phyloP scores from a whole-genome alignment of 1,284 basidiomycete genomes.

The Binderoboletus segoi region DNA sequence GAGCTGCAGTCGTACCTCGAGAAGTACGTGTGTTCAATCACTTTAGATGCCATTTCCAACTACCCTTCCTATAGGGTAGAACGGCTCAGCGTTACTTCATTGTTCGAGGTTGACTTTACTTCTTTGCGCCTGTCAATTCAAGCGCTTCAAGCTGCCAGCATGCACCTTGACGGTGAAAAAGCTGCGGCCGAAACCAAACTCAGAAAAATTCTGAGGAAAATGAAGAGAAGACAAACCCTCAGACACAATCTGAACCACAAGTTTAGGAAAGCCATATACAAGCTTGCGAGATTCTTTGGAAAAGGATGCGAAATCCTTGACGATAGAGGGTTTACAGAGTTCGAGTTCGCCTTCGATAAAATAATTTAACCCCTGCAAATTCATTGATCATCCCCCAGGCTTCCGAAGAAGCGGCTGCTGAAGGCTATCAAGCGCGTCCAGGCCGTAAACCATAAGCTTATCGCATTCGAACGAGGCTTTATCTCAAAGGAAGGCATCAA shows the following conservation, averaged over 20 bases:
- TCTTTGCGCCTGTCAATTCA: conserved; percentile 49
- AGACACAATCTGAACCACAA: conserved; percentile 17
- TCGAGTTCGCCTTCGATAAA: conserved; percentile 17
- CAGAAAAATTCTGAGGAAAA: conserved; percentile 37
- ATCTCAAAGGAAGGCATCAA: conserved; percentile 67
- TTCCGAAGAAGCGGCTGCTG: conserved; percentile 38
- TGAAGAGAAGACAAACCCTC: conserved; percentile 22
- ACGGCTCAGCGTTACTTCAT: conserved; percentile 23
- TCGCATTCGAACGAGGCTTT: conserved; percentile 70
- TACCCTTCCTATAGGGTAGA: conserved; percentile 34
- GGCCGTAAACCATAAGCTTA: conserved; percentile 58
- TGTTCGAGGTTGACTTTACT: conserved; percentile 35
- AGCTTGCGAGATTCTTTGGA: conserved; percentile 29
- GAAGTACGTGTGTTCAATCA: conserved; percentile 36
- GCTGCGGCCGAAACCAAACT: conserved; percentile 39
- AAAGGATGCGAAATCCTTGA: conserved; percentile 20
- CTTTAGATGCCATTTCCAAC: neutral
- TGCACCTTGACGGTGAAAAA: conserved; percentile 57
- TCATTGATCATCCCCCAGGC: conserved; percentile 16
- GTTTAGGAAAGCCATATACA: conserved; percentile 33
- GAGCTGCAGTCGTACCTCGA: conserved; percentile 54
- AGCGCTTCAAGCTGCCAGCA: conserved; percentile 53
- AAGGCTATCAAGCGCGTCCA: conserved; percentile 53
- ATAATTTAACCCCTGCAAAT: neutral
- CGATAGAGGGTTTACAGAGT: conserved; percentile 1